These are phyloP conservation scores for Cyclostephanos tholiformis DNA, from an alignment of 108 stramenopile genomes.

Conservation along the genomic window DNA sequence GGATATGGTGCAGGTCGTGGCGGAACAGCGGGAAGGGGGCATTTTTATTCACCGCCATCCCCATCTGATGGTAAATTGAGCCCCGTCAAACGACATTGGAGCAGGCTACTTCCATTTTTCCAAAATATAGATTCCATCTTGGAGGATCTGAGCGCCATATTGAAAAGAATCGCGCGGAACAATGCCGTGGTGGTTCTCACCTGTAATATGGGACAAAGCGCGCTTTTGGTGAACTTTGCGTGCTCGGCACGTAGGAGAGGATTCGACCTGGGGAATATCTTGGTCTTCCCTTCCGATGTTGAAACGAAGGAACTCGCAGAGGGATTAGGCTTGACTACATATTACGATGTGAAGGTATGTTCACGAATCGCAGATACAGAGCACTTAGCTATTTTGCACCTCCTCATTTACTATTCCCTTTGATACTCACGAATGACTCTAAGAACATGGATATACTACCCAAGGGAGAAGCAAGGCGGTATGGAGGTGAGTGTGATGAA, in stretches of 20 bases:
- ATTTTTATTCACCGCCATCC: constrained; percentile 44
- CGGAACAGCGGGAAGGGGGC: constrained; percentile 29
- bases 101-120: constrained; percentile 50
- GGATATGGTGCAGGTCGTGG: constrained; percentile 28
- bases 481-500: constrained; percentile 38
- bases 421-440: neutral
- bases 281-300: constrained; percentile 81
- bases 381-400: neutral
- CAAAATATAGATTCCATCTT: constrained; percentile 44
- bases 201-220: constrained; percentile 56
- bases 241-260: constrained; percentile 55
- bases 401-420: neutral
- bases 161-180: constrained; percentile 49
- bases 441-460: constrained; percentile 67
- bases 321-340: constrained; percentile 68
- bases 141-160: constrained; percentile 45
- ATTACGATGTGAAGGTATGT: constrained; percentile 73
- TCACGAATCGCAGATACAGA: neutral
- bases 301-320: constrained; percentile 77
- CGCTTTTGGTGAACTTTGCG: constrained; percentile 59
- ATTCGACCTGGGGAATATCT: constrained; percentile 54
- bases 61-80: constrained; percentile 27
- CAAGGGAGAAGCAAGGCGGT: constrained; percentile 56
- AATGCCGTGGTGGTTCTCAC: constrained; percentile 58
- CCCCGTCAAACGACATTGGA: constrained; percentile 50